A percentile compares a stretch with the other conserved stretches of the same genome.
Evolutionary conservation across 2,329 filamentous ascomycete genomes (phyloP).

Genomic region (Arthrobotrys megalospora): DNA sequence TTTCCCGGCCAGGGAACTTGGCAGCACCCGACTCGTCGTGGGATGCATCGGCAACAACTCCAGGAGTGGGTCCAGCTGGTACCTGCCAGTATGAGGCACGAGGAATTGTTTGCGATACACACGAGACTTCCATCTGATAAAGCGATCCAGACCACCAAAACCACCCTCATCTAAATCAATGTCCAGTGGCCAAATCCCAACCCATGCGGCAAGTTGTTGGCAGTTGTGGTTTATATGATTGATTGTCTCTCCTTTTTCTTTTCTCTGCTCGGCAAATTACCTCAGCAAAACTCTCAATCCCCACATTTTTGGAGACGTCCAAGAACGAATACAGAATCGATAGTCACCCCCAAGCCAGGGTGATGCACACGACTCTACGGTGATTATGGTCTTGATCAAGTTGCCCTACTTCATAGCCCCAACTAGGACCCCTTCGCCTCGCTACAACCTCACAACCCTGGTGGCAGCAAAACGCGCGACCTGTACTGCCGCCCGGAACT

Average conservation of each 20-base stretch:
- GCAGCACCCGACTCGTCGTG: conserved; percentile 14
- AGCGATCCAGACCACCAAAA: not conserved
- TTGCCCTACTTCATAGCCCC: not conserved
- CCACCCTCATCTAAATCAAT: not conserved
- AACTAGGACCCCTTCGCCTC: conserved; percentile 1
- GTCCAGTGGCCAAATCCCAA: not conserved
- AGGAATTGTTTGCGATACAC: conserved; percentile 38
- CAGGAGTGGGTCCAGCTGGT: conserved; percentile 44
- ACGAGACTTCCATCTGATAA: conserved; percentile 13
- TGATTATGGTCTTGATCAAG: not conserved
- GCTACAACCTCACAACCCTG: not conserved
- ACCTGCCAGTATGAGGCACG: conserved; percentile 36
- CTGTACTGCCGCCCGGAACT: conserved; percentile 9
- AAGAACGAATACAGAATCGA: not conserved
- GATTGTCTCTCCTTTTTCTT: conserved; percentile 16
- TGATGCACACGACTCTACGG: conserved; percentile 9
- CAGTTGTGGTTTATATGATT: conserved; percentile 11
- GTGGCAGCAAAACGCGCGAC: conserved; percentile 9
- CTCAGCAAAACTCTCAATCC: conserved; percentile 26
- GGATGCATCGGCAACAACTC: conserved; percentile 44
- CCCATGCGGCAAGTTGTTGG: conserved; percentile 1
- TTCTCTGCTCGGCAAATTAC: conserved; percentile 28
- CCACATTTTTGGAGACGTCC: conserved; percentile 24
- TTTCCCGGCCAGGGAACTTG: conserved; percentile 34
- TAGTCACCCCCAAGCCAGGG: not conserved